Base-by-base conservation (phyloP, 2,329 filamentous ascomycete species). In the Orbilia brochopaga region DNA sequence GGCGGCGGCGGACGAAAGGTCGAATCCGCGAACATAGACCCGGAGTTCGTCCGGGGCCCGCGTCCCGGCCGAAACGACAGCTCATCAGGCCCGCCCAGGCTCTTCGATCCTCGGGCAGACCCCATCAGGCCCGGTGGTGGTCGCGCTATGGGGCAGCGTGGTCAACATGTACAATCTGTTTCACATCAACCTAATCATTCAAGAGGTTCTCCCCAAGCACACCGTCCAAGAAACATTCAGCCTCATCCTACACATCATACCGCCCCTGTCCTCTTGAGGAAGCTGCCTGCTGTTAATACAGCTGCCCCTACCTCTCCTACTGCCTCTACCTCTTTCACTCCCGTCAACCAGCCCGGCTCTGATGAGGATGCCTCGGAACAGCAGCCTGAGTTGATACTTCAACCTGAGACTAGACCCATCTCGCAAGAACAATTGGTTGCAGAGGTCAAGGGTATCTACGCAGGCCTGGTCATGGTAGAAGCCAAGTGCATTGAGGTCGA, bases 401-500 rank as follows among this genome's bases (percentile, higher is more conserved):
- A 91, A 74, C 86, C 85, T 0, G 84, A 88, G 56, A 90, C 87
- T 0, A 80, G 87, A 0, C 84, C 86, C 0, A 92, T 94, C 6
- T 88, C 87, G 0, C 88, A 91, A 72, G 88, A 92, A 0, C 89
- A 96, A 75, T 82, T 96, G 0, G 86, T 91, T 0, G 86, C 87
- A 0, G 91, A 96, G 76, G 89, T 95, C 0, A 91, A 91, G 66
- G 87, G 87, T 0, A 94, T 94, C 2, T 96, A 96, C 76, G 87
- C 88, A 0, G 91, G 90, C 0, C 80, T 97, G 0, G 88, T 91
- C 0, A 90, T 94, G 86, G 90, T 96, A 0, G 93, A 97, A 77
- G 86, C 85, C 23, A 91, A 94, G 75, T 93, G 91, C 75, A 92
- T 95, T 0, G 89, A 95, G 60, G 88, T 95, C 0, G 90, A 93